These are phyloP conservation scores for Tetrapisispora pingtungensis DNA, from an alignment of 805 yeast species.

Conservation along the genomic window DNA sequence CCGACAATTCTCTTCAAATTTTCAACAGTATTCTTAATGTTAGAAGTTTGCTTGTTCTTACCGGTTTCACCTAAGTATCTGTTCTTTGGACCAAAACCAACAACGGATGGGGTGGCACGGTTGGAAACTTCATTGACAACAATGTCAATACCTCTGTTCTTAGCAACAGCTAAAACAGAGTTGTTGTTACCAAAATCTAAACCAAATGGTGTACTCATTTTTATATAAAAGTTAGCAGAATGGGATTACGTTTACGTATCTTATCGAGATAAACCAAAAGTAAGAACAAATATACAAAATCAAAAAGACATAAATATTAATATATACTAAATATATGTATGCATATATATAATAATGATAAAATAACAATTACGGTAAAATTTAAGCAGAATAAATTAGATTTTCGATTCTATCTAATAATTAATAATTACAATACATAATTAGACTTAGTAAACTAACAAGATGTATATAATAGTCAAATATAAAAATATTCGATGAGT, in stretches of 20 bases:
- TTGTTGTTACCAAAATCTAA: slow-evolving; percentile 93
- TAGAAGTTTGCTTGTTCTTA: slow-evolving; percentile 90
- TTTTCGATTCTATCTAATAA: too few relatives aligned
- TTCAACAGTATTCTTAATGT: slow-evolving; percentile 90
- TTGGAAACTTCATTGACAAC: slow-evolving; percentile 97
- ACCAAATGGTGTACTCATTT: slow-evolving; percentile 90
- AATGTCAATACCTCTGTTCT: slow-evolving; percentile 95
- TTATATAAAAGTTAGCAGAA: slow-evolving; percentile 5
- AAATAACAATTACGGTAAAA: too few relatives aligned
- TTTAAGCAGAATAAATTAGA: too few relatives aligned
- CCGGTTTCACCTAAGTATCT: slow-evolving; percentile 92
- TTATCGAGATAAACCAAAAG: not conserved
- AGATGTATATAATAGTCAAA: too few relatives aligned
- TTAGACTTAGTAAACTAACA: too few relatives aligned
- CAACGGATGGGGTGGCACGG: slow-evolving; percentile 85
- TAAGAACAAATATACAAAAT: too few relatives aligned
- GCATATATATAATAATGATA: too few relatives aligned
- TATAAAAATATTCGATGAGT: not conserved
- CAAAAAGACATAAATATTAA: too few relatives aligned
- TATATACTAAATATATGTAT: too few relatives aligned
- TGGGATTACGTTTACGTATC: not conserved
- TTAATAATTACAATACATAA: too few relatives aligned
- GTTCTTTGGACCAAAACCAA: slow-evolving; percentile 82
- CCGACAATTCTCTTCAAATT: slow-evolving; percentile 90
- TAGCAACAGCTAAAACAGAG: slow-evolving; percentile 90